phyloP scores from a whole-genome alignment of 192 early-diverging fungal species.

The Coemansia reversa region DNA sequence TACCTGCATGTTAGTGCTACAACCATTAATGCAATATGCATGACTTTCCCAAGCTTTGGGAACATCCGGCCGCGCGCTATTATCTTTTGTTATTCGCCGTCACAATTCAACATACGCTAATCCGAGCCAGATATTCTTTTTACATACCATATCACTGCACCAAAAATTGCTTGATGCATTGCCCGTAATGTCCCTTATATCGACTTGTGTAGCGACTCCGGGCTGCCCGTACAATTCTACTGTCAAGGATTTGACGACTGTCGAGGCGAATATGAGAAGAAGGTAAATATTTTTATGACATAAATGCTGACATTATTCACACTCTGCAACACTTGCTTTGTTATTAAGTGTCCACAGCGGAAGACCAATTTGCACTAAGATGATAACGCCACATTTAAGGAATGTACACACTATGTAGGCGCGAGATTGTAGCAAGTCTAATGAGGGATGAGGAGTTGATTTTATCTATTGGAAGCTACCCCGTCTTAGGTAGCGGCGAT shows the following conservation, averaged over 20 bases:
- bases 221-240: slow-evolving; percentile 85
- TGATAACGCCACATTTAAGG: neutral
- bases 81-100: no score
- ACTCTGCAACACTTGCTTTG: neutral
- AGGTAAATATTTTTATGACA: slow-evolving; percentile 3
- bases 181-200: no score
- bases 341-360: neutral
- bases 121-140: neutral
- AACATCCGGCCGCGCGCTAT: neutral
- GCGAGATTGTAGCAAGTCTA: slow-evolving; percentile 62
- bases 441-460: slow-evolving; percentile 74
- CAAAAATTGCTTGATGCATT: no score
- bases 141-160: neutral
- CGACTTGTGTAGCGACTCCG: slow-evolving; percentile 68
- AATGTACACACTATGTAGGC: slow-evolving; percentile 46
- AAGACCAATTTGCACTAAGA: neutral
- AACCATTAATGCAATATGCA: neutral
- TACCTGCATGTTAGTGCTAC: slow-evolving; percentile 14
- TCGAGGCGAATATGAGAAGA: slow-evolving; percentile 88
- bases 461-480: slow-evolving; percentile 84
- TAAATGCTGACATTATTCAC: neutral
- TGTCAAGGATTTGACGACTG: slow-evolving; percentile 73
- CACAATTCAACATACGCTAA: no score
- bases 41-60: neutral
- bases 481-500: slow-evolving; percentile 80